Evolutionary conservation across 371 early-diverging fungal genomes (phyloP), one percentile per base, ranked within the genome.

Genomic region (Mortierella sp.): DNA sequence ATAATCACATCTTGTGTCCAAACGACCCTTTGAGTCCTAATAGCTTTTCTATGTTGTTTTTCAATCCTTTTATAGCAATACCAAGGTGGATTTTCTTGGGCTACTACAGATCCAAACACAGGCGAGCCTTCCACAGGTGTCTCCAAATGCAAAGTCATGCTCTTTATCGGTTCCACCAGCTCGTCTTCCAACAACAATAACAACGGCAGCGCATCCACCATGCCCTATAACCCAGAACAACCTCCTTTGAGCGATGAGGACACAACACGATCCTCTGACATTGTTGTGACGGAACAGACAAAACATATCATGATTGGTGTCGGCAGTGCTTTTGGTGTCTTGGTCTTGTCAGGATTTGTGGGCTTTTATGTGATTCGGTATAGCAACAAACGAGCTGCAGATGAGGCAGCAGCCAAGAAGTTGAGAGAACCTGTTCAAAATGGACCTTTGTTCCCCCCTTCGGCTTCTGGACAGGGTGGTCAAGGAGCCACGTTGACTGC

Each of bases 321-420:
- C 18, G 76, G 76, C 7, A 67, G 68, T 64, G 76, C 76, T 3
- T 63, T 75, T 12, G 71, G 71, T 1, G 64, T 25, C 3, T 51
- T 75, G 28, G 68, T 71, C 28, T 23, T 75, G n/a, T 71, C 76
- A 4, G 76, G 76, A 9, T 51, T 75, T 21, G 43, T 75, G 7
- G 76, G 71, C 1, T 75, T 75, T 48, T 75, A 75, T 45, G 37
- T 51, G n/a, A 75, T 75, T 16, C 76, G 76, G 18, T 60, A 60
- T 46, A 64, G 63, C 6, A 75, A 75, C 65, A 70, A 50, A 47
- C 67, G 71, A 4, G 76, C 71, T 1, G 73, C 50, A 1, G 66
- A 72, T 44, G 63, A 72, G 23, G 55, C 64, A 3, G n/a, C 46
- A n/a, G 15, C 45, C 12, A 57, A 37, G 15, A 75, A 75, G n/a